Evolutionary conservation across 2,329 filamentous ascomycete species (phyloP).

Genomic region (Fusarium xyrophilum): DNA sequence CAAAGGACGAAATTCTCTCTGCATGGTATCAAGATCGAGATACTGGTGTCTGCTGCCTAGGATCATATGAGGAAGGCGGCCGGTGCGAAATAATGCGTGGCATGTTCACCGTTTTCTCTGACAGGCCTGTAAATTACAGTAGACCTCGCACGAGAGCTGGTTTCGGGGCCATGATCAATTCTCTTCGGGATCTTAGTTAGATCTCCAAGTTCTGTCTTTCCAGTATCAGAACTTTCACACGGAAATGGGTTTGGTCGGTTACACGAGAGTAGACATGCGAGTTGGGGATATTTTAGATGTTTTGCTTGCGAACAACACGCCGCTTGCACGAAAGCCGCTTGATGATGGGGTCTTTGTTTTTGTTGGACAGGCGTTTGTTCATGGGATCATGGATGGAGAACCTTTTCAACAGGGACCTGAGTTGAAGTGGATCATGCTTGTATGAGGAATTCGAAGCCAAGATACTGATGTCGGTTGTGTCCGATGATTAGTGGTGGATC

Average conservation of each 20-base stretch:
- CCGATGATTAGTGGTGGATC: fast-evolving
- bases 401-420: neutral
- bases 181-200: neutral
- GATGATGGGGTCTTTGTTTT: neutral
- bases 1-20: neutral
- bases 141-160: neutral
- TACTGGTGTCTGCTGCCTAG: neutral
- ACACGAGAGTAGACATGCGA: neutral
- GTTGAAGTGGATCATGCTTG: conserved; percentile 14
- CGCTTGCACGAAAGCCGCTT: neutral
- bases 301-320: neutral
- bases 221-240: neutral
- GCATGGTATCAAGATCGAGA: neutral
- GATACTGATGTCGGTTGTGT: neutral
- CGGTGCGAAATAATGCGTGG: neutral
- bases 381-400: neutral
- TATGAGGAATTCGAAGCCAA: conserved; percentile 16
- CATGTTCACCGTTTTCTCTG: neutral
- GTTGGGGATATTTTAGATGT: neutral
- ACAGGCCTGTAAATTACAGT: neutral
- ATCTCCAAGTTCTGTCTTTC: neutral
- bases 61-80: neutral
- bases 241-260: neutral
- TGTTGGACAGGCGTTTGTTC: neutral
- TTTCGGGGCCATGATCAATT: neutral